Evolutionary conservation across 768 basidiomycete genomes (phyloP).

Genomic region (Crassisporium funariophilum): DNA sequence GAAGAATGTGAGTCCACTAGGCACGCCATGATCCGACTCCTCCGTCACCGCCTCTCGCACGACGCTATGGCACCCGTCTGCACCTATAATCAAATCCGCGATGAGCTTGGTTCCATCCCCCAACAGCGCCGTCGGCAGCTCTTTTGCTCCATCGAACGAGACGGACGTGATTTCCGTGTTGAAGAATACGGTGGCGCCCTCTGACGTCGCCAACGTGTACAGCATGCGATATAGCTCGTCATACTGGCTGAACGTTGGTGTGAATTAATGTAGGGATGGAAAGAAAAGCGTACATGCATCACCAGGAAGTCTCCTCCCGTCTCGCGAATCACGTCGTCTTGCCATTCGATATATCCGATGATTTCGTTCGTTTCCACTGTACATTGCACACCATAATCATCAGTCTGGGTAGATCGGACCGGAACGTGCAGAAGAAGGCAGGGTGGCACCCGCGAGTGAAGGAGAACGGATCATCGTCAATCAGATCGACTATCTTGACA

Average conservation of each 20-base stretch:
- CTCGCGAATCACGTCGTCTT: constrained; percentile 48
- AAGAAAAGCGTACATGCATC: constrained; percentile 42
- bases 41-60: constrained; percentile 38
- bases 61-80: constrained; percentile 49
- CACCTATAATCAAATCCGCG: constrained; percentile 53
- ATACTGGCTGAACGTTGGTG: constrained; percentile 33
- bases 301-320: constrained; percentile 52
- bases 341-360: constrained; percentile 49
- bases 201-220: constrained; percentile 40
- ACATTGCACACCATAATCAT: neutral
- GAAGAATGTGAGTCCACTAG: constrained; percentile 35
- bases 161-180: constrained; percentile 29
- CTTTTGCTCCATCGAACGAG: constrained; percentile 28
- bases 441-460: no score
- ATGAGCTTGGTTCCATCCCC: constrained; percentile 36
- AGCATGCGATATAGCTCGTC: constrained; percentile 47
- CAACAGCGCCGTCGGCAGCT: constrained; percentile 26
- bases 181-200: constrained; percentile 41
- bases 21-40: constrained; percentile 27
- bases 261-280: constrained; percentile 1
- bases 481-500: no score
- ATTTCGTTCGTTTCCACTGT: constrained; percentile 47
- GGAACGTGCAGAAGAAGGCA: no score
- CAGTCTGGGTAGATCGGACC: neutral
- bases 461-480: no score